These are phyloP conservation scores for Stipa capillata DNA, from an alignment of 176 grass and related monocot genomes.

Conservation along the genomic window DNA sequence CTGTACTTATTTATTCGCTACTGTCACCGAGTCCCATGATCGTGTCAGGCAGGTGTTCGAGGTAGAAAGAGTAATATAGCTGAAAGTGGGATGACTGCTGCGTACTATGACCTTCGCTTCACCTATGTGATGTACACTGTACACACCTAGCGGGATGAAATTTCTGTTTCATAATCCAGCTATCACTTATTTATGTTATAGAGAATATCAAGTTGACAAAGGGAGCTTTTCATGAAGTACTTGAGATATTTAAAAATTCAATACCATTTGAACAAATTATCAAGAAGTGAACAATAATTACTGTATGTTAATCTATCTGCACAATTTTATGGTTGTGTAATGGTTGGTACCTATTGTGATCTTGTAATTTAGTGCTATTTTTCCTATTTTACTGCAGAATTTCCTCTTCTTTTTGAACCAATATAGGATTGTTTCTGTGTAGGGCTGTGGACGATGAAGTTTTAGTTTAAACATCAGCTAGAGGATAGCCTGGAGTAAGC, in stretches of 20 bases:
- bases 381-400: not conserved
- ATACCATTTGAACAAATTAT: not conserved
- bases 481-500: conserved; percentile 23
- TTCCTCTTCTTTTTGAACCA: not conserved
- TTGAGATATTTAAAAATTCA: not conserved
- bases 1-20: not conserved
- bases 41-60: not conserved
- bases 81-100: not conserved
- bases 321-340: not conserved
- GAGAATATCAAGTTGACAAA: not conserved
- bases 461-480: conserved; percentile 6
- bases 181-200: not conserved
- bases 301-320: not conserved
- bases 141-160: not conserved
- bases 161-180: not conserved
- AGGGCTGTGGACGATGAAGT: conserved; percentile 24
- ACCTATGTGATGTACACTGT: not conserved
- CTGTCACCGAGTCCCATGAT: not conserved
- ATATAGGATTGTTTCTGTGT: not conserved
- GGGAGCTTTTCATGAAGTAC: too few species aligned
- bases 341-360: not conserved
- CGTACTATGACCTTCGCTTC: not conserved
- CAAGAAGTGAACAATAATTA: not conserved
- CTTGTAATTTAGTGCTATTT: not conserved
- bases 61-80: not conserved